Base-by-base conservation (phyloP, 2,329 filamentous ascomycete genomes). In the Remersonia thermophila region DNA sequence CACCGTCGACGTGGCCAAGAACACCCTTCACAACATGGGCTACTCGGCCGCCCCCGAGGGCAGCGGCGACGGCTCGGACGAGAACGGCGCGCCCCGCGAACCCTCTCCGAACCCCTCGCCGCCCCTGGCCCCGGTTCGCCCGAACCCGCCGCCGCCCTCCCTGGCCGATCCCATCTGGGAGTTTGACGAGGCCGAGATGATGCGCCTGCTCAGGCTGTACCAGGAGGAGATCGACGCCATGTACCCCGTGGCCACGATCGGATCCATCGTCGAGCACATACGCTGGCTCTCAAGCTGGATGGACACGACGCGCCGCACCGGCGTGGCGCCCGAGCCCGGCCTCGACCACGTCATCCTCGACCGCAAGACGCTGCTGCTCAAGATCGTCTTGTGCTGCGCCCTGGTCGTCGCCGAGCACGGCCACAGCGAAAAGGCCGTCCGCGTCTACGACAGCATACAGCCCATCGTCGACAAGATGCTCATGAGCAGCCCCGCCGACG, bases 211-310 rank as follows among this genome's bases (percentile, higher is more conserved):
- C 46, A 69, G 73, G 11, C 65, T 93, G 0, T 89, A 91, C 52
- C 83, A 93, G 47, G 86, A 95, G 49, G 87, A 95, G 54, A 79
- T 93, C 50, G 84, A 84, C 30, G 73, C 89, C 50, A 93, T 94
- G 84, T 94, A 93, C 55, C 89, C 89, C 0, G 73, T 94, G 3
- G 57, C 93, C 32, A 73, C 83, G 47, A 80, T 93, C 26, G 73
- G 81, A 29, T 68, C 69, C 29, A 63, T 93, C 27, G 76, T 83
- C 27, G 63, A 66, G 5, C 82, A 93, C 54, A 77, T 79, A 6
- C 77, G 72, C 43, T 67, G 69, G 40, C 62, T 94, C 1, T 79
- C 78, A 38, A 66, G 72, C 0, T 91, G 83, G 55, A 76, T 91
- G 52, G 81, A 86, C 46, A 53, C 60, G 0, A 49, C 59, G 4